A percentile compares a stretch with the other conserved stretches of the same genome.
Evolutionary conservation across 495 filamentous ascomycete species (phyloP).

Genomic region (Aspergillus mulundensis): DNA sequence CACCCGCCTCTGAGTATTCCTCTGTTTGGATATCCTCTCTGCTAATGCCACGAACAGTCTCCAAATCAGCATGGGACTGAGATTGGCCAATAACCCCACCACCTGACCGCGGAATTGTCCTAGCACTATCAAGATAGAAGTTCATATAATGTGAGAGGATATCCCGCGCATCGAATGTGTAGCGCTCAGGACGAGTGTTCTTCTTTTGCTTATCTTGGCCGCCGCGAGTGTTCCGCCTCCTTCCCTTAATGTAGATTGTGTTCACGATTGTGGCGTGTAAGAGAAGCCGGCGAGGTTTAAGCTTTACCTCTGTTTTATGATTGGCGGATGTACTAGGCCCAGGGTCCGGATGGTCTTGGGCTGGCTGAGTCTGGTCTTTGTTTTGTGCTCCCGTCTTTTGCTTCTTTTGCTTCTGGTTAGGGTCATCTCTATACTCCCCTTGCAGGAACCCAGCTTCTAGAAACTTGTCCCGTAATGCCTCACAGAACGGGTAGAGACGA

Average conservation of each 20-base stretch:
- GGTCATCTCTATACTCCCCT: slow-evolving; percentile 36
- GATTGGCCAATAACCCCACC: neutral
- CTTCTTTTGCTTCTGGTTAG: neutral
- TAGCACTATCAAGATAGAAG: slow-evolving; percentile 31
- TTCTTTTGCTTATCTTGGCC: slow-evolving; percentile 11
- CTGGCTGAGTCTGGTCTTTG: neutral
- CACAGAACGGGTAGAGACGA: slow-evolving; percentile 59
- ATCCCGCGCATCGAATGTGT: slow-evolving; percentile 39
- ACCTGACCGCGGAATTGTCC: slow-evolving; percentile 16
- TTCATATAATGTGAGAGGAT: slow-evolving; percentile 28
- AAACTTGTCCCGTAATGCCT: slow-evolving; percentile 57
- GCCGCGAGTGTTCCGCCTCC: neutral
- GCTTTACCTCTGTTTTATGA: slow-evolving; percentile 17
- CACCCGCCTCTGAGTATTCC: neutral
- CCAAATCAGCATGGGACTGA: neutral
- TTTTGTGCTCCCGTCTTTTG: neutral
- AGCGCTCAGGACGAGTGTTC: slow-evolving; percentile 25
- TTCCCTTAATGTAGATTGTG: slow-evolving; percentile 64
- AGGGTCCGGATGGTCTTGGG: neutral
- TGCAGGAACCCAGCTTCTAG: slow-evolving; percentile 57
- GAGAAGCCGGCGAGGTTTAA: slow-evolving; percentile 55
- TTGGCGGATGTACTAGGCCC: neutral
- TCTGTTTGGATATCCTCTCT: neutral
- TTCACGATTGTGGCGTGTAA: slow-evolving; percentile 86
- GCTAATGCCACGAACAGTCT: neutral